Evolutionary conservation across 169 alveolate genomes (phyloP), one percentile per base, ranked within the genome.

Genomic region (Cryptosporidium canis): DNA sequence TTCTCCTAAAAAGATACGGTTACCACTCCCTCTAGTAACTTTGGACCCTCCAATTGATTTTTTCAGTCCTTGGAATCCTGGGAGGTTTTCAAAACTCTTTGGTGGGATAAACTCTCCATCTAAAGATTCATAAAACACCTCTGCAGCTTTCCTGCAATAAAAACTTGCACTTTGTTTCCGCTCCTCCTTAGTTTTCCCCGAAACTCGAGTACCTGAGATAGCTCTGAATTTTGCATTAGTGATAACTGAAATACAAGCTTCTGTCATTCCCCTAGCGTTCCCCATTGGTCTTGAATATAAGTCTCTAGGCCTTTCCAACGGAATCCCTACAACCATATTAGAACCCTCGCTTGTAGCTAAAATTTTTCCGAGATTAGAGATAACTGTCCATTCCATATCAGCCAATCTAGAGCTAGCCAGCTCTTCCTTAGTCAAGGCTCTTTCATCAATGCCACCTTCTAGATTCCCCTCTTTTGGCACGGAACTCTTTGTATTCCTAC

Each of bases 131-230:
- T 77, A 77, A 24, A 53, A 44, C 12, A 37, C 61, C 45, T 77
- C 87, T 4, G 87, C 55, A 24, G 87, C 87, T 33, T 77, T 77
- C 55, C 77, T 58, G 27, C 87, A 77, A 41, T 77, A 77, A 33
- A 77, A 55, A 35, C n/a, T 61, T 8, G 72, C 70, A 58, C 61
- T 77, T 0, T 11, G 18, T 77, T 29, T 55, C 37, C 87, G 31
- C 33, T 77, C 87, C 21, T 77, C 87, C 61, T 55, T 77, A 14
- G 70, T 77, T 61, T 61, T 77, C n/a, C 87, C 87, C 33, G 51
- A 18, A 21, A 77, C 61, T 41, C 87, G 47, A 14, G 87, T 24
- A 8, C 87, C 87, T 39, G 72, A 44, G 12, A 41, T 41, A 4
- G 87, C 55, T 31, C 87, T 56, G 43, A 56, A 77, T 63, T 55